A percentile compares a stretch with the other conserved stretches of the same genome.
phyloP scores from a whole-genome alignment of 768 basidiomycete species.

The Cystobasidium tubakii region DNA sequence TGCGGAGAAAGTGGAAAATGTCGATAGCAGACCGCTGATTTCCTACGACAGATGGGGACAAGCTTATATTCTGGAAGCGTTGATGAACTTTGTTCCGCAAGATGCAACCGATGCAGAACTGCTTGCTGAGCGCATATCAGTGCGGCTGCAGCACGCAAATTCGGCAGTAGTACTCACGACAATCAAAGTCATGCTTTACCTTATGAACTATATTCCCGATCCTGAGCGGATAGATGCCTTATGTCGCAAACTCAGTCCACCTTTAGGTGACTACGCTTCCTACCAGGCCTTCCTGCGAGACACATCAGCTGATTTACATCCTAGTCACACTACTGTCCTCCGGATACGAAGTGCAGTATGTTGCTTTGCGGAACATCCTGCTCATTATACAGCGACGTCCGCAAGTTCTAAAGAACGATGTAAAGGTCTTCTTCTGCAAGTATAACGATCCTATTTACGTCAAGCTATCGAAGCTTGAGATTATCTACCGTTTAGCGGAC shows the following conservation, averaged over 20 bases:
- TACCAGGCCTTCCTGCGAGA: not conserved
- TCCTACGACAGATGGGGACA: conserved; percentile 79
- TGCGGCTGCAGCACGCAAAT: conserved; percentile 95
- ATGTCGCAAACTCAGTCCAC: conserved; percentile 97
- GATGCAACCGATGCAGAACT: conserved; percentile 78
- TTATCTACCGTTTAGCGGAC: conserved; percentile 96
- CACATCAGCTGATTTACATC: not conserved
- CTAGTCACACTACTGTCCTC: conserved; percentile 90
- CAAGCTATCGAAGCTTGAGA: conserved; percentile 94
- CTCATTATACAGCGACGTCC: conserved; percentile 95
- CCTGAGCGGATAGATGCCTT: conserved; percentile 75
- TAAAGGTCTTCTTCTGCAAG: conserved; percentile 99
- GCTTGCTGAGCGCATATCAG: conserved; percentile 89
- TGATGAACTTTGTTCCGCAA: conserved; percentile 90
- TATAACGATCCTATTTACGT: conserved; percentile 99
- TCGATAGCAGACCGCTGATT: conserved; percentile 1
- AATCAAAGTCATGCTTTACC: conserved; percentile 86
- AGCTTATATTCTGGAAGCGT: conserved; percentile 91
- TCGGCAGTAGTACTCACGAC: conserved; percentile 98
- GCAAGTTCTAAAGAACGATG: conserved; percentile 86
- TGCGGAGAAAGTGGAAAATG: not conserved
- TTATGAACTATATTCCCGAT: conserved; percentile 99
- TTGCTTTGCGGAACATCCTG: conserved; percentile 89
- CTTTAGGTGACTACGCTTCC: conserved; percentile 61
- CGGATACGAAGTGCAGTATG: conserved; percentile 97